Percentiles rank a stretch among this genome's conserved stretches.
Conservation (phyloP, 352 stramenopile species). For the Phytopythium delawarense region DNA sequence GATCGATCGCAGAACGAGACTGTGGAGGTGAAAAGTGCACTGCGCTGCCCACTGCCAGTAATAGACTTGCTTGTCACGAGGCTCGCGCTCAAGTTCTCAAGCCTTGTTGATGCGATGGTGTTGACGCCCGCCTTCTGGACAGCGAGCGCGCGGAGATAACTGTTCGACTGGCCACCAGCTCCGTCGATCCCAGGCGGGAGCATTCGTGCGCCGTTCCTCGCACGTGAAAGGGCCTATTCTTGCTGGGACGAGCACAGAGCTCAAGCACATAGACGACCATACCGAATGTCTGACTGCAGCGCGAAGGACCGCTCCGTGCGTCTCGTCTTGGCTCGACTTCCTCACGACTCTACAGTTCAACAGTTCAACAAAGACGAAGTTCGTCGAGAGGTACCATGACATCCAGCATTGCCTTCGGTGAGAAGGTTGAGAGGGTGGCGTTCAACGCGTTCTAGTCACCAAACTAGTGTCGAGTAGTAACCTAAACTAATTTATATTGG, state of each 20-base stretch:
- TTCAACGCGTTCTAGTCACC: no score
- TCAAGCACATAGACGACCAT: neutral
- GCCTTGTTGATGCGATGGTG: neutral
- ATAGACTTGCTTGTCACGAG: neutral
- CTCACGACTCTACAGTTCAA: no score
- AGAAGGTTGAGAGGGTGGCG: no score
- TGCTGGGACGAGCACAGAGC: neutral
- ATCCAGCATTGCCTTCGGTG: no score
- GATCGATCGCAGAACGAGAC: conserved; percentile 1
- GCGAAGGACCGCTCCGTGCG: no score
- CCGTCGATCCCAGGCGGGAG: neutral
- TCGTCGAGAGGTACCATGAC: no score
- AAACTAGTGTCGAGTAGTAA: neutral
- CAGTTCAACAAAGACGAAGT: no score
- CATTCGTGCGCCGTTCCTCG: neutral
- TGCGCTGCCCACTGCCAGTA: no score
- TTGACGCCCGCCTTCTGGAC: neutral
- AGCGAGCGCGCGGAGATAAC: neutral
- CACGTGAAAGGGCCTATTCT: neutral
- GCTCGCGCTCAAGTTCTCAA: neutral
- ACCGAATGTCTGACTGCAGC: neutral
- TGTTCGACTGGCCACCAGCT: neutral
- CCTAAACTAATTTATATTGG: neutral
- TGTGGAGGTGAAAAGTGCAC: neutral
- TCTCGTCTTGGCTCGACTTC: no score